Conservation (phyloP, 305 asterid species). For the Euphrasia arctica region DNA sequence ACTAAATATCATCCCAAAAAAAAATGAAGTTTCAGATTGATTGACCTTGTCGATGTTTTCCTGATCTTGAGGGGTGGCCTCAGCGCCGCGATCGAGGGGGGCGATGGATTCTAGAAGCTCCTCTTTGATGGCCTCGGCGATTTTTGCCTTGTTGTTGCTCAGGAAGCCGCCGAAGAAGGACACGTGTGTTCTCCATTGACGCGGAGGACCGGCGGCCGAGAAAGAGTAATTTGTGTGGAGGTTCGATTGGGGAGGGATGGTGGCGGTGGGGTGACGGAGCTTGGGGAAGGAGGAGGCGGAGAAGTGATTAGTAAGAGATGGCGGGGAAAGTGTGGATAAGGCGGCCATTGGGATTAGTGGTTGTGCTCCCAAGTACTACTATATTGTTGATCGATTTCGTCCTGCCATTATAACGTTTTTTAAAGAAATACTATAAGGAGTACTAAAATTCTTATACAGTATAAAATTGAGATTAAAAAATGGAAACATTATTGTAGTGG, state of each 20-base stretch:
- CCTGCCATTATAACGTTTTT: slow-evolving; percentile 23
- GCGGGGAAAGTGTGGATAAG: slow-evolving; percentile 36
- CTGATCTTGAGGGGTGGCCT: slow-evolving; percentile 79
- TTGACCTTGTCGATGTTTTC: slow-evolving; percentile 50
- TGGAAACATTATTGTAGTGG: too few relatives aligned
- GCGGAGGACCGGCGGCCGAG: slow-evolving; percentile 17
- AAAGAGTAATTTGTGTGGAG: slow-evolving; percentile 21
- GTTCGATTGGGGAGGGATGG: slow-evolving; percentile 18
- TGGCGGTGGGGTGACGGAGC: slow-evolving; percentile 28
- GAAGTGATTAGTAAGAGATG: slow-evolving; percentile 23
- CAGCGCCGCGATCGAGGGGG: slow-evolving; percentile 91
- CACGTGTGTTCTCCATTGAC: slow-evolving; percentile 63
- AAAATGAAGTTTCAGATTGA: background rate
- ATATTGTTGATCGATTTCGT: background rate
- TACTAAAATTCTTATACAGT: too few relatives aligned
- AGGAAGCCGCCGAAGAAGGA: slow-evolving; percentile 74
- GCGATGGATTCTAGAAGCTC: slow-evolving; percentile 81
- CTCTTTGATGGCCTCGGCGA: slow-evolving; percentile 53
- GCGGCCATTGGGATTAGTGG: slow-evolving; percentile 31
- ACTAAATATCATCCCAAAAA: background rate
- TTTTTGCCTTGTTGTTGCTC: slow-evolving; percentile 42
- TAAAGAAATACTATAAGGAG: too few relatives aligned
- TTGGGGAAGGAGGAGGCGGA: slow-evolving; percentile 22
- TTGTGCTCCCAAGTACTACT: background rate
- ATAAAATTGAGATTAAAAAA: too few relatives aligned